Percentiles rank a stretch among this genome's conserved stretches.
phyloP scores from a whole-genome alignment of 306 rosid genomes.

The Lablab purpureus region DNA sequence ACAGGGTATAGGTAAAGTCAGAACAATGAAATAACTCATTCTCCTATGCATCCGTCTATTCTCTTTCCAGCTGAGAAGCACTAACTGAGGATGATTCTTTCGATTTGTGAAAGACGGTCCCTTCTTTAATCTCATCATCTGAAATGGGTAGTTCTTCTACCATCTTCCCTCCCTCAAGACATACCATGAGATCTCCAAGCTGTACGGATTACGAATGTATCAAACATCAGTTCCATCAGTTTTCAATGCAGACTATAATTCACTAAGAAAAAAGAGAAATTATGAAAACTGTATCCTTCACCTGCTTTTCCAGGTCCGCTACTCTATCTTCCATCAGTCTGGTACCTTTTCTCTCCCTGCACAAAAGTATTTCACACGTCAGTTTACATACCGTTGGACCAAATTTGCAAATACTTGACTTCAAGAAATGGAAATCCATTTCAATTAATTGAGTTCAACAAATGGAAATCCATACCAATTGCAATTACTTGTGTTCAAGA shows the following conservation, averaged over 20 bases:
- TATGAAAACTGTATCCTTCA: slow-evolving; percentile 35
- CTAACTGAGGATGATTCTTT: slow-evolving; percentile 48
- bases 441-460: slow-evolving; percentile 1
- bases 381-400: slow-evolving; percentile 38
- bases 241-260: slow-evolving; percentile 6
- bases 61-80: slow-evolving; percentile 34
- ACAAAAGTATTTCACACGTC: slow-evolving; percentile 10
- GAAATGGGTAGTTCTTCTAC: slow-evolving; percentile 53
- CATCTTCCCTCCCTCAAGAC: slow-evolving; percentile 63
- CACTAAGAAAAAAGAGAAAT: background rate
- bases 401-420: background rate
- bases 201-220: slow-evolving; percentile 48
- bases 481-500: slow-evolving; percentile 23
- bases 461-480: slow-evolving; percentile 26
- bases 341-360: slow-evolving; percentile 64
- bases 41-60: slow-evolving; percentile 36
- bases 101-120: slow-evolving; percentile 40
- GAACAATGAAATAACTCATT: slow-evolving; percentile 1
- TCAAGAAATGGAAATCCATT: slow-evolving; percentile 36
- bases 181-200: slow-evolving; percentile 79
- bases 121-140: slow-evolving; percentile 49
- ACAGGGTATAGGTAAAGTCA: slow-evolving; percentile 8
- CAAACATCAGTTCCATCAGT: slow-evolving; percentile 36
- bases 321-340: slow-evolving; percentile 60
- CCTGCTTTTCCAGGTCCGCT: slow-evolving; percentile 75